Conservation (phyloP, 495 filamentous ascomycete species). For the Neurospora sp. region DNA sequence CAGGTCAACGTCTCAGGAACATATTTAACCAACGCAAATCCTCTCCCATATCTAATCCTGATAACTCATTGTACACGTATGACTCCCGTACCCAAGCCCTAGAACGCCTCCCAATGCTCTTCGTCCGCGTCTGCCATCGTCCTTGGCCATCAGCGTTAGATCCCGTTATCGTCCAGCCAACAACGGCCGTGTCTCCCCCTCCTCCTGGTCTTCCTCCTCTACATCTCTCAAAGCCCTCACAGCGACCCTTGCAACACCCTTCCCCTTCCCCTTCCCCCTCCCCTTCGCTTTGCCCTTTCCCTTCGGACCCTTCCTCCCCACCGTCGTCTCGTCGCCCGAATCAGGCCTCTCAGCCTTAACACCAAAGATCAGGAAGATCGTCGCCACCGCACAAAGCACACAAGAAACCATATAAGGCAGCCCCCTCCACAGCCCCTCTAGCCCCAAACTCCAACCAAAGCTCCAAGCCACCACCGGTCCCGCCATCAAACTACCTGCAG, state of each 20-base stretch:
- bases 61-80: not conserved
- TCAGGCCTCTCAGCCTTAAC: not conserved
- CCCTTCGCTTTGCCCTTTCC: not conserved
- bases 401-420: not conserved
- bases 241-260: not conserved
- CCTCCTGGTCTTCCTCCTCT: not conserved
- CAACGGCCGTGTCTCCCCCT: not conserved
- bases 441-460: not conserved
- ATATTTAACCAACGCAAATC: not conserved
- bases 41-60: not conserved
- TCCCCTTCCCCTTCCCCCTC: not conserved
- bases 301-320: not conserved
- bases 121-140: not conserved
- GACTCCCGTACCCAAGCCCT: not conserved
- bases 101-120: not conserved
- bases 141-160: not conserved
- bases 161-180: not conserved
- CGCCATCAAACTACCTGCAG: not conserved
- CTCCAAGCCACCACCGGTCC: not conserved
- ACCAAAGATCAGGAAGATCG: not conserved
- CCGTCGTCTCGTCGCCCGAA: not conserved
- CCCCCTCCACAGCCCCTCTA: not conserved
- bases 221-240: not conserved
- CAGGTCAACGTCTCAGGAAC: not conserved
- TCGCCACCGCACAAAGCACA: not conserved